These are phyloP conservation scores for Warburgia ugandensis DNA, from an alignment of 164 flowering plant genomes.

Conservation along the genomic window DNA sequence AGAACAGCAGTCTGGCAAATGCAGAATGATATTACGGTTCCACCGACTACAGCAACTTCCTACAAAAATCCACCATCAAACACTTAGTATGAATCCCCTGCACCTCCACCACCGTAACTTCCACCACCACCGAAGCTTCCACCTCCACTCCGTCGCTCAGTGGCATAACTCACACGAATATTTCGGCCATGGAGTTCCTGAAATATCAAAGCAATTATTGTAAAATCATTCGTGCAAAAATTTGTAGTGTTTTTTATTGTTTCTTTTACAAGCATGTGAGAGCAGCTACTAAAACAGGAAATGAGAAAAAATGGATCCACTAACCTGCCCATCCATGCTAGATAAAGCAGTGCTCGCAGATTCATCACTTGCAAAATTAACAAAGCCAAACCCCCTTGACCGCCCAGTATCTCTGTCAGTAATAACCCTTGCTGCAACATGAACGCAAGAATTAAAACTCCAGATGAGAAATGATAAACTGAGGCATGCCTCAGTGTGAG, in stretches of 20 bases:
- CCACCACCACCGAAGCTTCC: slow-evolving; percentile 22
- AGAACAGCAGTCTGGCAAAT: no score
- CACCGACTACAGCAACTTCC: no score
- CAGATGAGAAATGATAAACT: no score
- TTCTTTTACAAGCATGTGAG: not conserved
- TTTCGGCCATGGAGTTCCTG: slow-evolving; percentile 59
- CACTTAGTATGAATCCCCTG: slow-evolving; percentile 3
- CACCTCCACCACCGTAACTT: slow-evolving; percentile 13
- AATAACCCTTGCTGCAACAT: slow-evolving; percentile 62
- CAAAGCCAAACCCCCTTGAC: slow-evolving; percentile 85
- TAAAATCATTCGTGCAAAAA: no score
- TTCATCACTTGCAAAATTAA: slow-evolving; percentile 34
- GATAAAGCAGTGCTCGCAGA: slow-evolving; percentile 48
- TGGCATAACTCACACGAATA: slow-evolving; percentile 56
- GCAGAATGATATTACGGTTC: no score
- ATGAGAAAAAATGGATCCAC: not conserved
- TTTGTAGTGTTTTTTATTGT: no score
- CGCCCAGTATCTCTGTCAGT: slow-evolving; percentile 65
- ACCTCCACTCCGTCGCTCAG: slow-evolving; percentile 31
- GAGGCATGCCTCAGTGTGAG: no score
- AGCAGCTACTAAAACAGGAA: not conserved
- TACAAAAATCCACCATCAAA: no score
- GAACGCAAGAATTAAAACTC: not conserved
- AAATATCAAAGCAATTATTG: not conserved
- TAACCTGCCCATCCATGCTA: slow-evolving; percentile 81